phyloP scores from a whole-genome alignment of 2,329 filamentous ascomycete genomes.

The Fusarium circinatum region DNA sequence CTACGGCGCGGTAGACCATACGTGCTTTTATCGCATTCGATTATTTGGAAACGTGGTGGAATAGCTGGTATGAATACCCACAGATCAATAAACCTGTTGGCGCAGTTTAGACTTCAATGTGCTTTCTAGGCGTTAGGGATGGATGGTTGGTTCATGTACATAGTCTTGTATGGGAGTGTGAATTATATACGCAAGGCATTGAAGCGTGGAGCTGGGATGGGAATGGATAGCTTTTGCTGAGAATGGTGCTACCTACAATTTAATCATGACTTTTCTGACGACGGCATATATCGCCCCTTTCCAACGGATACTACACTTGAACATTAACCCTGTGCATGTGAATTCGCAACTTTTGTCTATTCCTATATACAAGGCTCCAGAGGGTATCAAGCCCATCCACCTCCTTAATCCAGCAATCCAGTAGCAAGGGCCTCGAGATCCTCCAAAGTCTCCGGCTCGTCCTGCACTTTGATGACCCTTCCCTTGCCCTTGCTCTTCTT shows the following conservation, averaged over 20 bases:
- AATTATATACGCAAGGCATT: slow-evolving; percentile 24
- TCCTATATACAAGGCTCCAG: slow-evolving; percentile 21
- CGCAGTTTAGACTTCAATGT: neutral
- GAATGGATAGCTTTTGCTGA: slow-evolving; percentile 16
- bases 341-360: slow-evolving; percentile 37
- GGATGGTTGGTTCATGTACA: slow-evolving; percentile 2
- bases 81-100: neutral
- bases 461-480: slow-evolving; percentile 69
- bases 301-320: neutral
- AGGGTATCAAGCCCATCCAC: slow-evolving; percentile 45
- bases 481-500: slow-evolving; percentile 55
- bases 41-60: slow-evolving; percentile 57
- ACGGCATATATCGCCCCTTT: neutral
- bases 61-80: neutral
- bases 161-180: slow-evolving; percentile 13
- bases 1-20: slow-evolving; percentile 67
- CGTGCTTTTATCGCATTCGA: slow-evolving; percentile 73
- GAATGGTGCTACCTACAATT: slow-evolving; percentile 14
- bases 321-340: slow-evolving; percentile 17
- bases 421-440: slow-evolving; percentile 81
- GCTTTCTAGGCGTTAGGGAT: slow-evolving; percentile 2
- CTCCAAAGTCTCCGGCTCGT: slow-evolving; percentile 81
- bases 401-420: slow-evolving; percentile 68
- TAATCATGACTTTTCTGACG: slow-evolving; percentile 14
- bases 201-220: slow-evolving; percentile 35